Evolutionary conservation across 768 basidiomycete species (phyloP).

Genomic region (Fistulinella prunicolor): DNA sequence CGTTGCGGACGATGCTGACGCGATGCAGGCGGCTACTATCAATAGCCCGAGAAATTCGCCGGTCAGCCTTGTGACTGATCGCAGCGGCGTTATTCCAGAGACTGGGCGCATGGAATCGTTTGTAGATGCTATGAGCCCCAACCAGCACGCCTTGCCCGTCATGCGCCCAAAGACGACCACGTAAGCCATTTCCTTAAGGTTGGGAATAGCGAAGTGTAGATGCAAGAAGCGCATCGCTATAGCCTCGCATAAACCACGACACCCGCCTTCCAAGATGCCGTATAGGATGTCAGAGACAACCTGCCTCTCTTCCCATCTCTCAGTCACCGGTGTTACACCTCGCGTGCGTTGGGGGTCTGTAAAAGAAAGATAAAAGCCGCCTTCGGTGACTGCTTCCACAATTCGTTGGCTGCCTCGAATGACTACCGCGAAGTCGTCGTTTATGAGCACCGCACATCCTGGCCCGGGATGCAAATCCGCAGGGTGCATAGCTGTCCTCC

Average conservation of each 20-base stretch:
- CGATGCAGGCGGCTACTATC: constrained; percentile 1
- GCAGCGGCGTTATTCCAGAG: constrained; percentile 1
- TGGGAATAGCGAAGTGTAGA: constrained; percentile 1
- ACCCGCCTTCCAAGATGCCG: constrained; percentile 13
- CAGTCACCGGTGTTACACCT: background rate
- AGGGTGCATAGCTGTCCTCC: constrained; percentile 7
- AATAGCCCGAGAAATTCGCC: constrained; percentile 15
- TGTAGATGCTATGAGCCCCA: constrained; percentile 10
- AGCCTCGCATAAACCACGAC: constrained; percentile 14
- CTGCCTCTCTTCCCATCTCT: constrained; percentile 9
- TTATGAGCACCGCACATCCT: constrained; percentile 19
- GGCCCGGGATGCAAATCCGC: constrained; percentile 5
- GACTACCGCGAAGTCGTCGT: constrained; percentile 15
- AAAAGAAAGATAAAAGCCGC: constrained; percentile 22
- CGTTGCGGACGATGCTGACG: background rate
- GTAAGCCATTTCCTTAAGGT: constrained; percentile 3
- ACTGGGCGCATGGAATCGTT: background rate
- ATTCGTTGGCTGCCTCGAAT: constrained; percentile 14
- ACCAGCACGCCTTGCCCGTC: constrained; percentile 7
- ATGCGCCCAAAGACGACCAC: constrained; percentile 10
- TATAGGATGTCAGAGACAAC: constrained; percentile 5
- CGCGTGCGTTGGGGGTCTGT: background rate
- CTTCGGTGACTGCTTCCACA: constrained; percentile 17
- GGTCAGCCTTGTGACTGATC: constrained; percentile 5
- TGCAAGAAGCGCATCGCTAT: constrained; percentile 14